Evolutionary conservation across 495 filamentous ascomycete species (phyloP).

Genomic region (Tuber borchii): DNA sequence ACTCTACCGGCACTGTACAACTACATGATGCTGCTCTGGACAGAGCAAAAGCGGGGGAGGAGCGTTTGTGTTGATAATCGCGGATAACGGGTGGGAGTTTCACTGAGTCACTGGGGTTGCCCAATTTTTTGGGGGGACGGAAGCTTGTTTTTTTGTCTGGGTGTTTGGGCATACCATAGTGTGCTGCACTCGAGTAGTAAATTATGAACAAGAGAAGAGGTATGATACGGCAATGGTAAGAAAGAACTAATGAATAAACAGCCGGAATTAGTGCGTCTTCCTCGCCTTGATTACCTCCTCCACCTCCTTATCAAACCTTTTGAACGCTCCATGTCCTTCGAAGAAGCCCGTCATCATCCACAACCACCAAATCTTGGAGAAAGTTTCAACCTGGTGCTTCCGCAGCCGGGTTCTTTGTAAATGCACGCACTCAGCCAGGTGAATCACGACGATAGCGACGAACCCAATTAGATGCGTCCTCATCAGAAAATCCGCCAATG

Average conservation of each 20-base stretch:
- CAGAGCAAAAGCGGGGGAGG: background rate
- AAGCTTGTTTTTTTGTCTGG: background rate
- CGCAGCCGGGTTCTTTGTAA: slow-evolving; percentile 50
- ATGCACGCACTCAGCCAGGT: slow-evolving; percentile 50
- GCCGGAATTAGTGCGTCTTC: slow-evolving; percentile 44
- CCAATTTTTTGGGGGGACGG: background rate
- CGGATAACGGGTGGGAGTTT: background rate
- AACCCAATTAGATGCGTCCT: slow-evolving; percentile 46
- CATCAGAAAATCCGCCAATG: slow-evolving; percentile 49
- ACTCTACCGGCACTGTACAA: background rate
- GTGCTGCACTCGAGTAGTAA: background rate
- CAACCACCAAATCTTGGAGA: slow-evolving; percentile 53
- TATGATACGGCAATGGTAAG: background rate
- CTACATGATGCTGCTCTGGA: background rate
- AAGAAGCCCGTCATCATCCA: slow-evolving; percentile 56
- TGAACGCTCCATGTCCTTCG: slow-evolving; percentile 54
- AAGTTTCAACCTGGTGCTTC: slow-evolving; percentile 53
- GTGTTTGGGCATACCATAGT: background rate
- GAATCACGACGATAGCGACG: slow-evolving; percentile 48
- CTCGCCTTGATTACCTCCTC: slow-evolving; percentile 45
- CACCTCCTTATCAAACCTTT: slow-evolving; percentile 54
- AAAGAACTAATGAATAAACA: slow-evolving; percentile 1
- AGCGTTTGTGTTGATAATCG: background rate
- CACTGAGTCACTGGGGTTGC: background rate
- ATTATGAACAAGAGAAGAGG: background rate